Base-by-base conservation (phyloP, 768 basidiomycete genomes). In the Termitomyces heimii region DNA sequence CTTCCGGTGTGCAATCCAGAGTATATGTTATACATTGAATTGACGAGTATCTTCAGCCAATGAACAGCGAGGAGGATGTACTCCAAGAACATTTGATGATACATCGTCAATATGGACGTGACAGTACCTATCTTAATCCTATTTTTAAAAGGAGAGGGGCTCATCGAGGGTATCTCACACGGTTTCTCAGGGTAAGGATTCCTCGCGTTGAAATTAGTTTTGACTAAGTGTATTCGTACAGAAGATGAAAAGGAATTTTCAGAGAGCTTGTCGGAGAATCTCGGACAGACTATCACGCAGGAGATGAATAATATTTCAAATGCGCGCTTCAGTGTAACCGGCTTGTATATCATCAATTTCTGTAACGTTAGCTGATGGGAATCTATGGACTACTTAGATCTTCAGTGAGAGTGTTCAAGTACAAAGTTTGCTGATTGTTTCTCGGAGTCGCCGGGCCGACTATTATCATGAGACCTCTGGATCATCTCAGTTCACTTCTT, bases 21-120 rank as follows among this genome's bases (percentile, higher is more conserved):
- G 20, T 32, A 7, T 32, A 7, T 32, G 14, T 48, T 22, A 14
- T 14, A 20, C 13, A 22, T 48, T 34, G 13, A 22, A 45, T 32
- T 39, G 50, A 56, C 37, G 34, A 34, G 20, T 24, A 32, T 7
- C 37, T 10, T 18, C 56, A 72, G 70, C 70, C 71, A 1, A 72
- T 72, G 70, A 68, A 68, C 47, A 70, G 68, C 55, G 61, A 61
- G 37, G 69, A 71, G 57, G 70, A 72, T 44, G 60, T 71, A 37
- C 59, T 72, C 3, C 71, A 72, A 55, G 67, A 69, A 31, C 67
- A 65, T 20, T 65, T 69, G 56, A 70, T 69, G 65, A 59, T 64
- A 37, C 65, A 69, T 55, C 62, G 67, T 20, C 47, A 63, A 34
- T 53, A 50, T 24, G 49, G 55, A 29, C 50, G 53, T 56, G 26